Base-by-base conservation (phyloP, 2,329 filamentous ascomycete species). In the Diaporthe sp. region DNA sequence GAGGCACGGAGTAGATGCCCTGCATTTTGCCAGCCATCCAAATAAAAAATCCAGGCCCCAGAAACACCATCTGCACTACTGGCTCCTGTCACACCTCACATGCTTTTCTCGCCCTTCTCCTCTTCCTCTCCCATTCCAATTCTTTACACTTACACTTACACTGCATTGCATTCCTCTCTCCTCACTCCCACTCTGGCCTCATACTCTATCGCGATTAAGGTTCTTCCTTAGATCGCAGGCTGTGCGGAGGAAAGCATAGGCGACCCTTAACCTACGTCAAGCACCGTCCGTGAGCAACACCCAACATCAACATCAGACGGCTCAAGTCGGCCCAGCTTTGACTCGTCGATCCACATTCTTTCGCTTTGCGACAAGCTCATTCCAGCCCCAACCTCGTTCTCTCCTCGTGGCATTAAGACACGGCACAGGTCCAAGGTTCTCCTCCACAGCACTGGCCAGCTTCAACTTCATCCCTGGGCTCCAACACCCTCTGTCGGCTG, bases 391-490 rank as follows among this genome's bases (percentile, higher is more conserved):
- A 37, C 34, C 63, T 28, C 47, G 39, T 31, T 20, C 22, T 70
- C 47, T 53, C 39, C 51, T 63, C 63, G 57, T 57, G 67, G 58
- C 44, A 61, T 67, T 49, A 73, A 76, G 65, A 76, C 75, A 76
- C 75, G 72, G 72, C 55, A 44, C 72, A 72, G 72, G 28, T 51
- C 72, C 58, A 67, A 34, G 63, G 55, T 49, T 55, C 4, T 31
- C 53, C 31, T 42, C 51, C 22, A 44, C 44, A 25, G 31, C 31
- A 47, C 22, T 28, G 34, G 39, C 47, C 42, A 37, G 57, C 20
- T 68, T 37, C 60, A 61, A 58, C 51, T 42, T 31, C 37, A 68
- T 74, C 47, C 9, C 51, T 37, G 63, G 34, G 51, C 31, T 49
- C 60, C 42, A 71, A 22, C 13, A 47, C 34, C 51, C 31, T 37